phyloP scores from a whole-genome alignment of 441 rosid genomes.

The Pelargonium fulgidum region DNA sequence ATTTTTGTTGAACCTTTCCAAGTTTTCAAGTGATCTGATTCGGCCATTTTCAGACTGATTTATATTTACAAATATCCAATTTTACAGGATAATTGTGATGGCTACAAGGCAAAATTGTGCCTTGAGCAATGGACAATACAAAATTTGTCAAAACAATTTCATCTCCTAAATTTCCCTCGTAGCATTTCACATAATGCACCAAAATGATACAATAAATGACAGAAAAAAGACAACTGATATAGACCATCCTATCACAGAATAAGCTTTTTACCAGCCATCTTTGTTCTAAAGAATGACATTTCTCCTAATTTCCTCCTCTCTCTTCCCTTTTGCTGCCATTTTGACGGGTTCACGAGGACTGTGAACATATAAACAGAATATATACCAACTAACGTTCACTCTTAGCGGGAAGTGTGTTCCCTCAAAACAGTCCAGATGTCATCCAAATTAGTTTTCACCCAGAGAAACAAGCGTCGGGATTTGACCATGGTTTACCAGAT shows the following conservation, averaged over 20 bases:
- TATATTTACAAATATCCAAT: neutral
- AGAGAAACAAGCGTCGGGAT: slow-evolving; percentile 55
- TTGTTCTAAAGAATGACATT: neutral
- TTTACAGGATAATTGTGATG: neutral
- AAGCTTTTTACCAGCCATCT: neutral
- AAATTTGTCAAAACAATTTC: neutral
- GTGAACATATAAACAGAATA: neutral
- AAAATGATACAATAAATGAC: neutral
- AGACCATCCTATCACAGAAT: neutral
- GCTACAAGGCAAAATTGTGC: neutral
- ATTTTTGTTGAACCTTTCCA: neutral
- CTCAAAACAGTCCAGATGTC: neutral
- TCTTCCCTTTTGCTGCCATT: neutral
- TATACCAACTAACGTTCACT: neutral
- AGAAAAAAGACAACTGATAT: neutral
- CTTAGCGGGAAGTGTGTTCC: neutral
- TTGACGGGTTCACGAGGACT: no score
- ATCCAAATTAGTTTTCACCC: slow-evolving; percentile 30
- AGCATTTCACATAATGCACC: neutral
- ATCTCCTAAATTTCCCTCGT: neutral
- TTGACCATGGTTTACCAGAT: slow-evolving; percentile 63
- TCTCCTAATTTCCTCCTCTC: neutral
- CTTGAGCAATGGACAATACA: no score
- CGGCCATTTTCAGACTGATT: neutral
- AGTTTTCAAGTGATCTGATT: neutral